Base-by-base conservation (phyloP, 257 asterid species). In the Salvia rosmarinus region DNA sequence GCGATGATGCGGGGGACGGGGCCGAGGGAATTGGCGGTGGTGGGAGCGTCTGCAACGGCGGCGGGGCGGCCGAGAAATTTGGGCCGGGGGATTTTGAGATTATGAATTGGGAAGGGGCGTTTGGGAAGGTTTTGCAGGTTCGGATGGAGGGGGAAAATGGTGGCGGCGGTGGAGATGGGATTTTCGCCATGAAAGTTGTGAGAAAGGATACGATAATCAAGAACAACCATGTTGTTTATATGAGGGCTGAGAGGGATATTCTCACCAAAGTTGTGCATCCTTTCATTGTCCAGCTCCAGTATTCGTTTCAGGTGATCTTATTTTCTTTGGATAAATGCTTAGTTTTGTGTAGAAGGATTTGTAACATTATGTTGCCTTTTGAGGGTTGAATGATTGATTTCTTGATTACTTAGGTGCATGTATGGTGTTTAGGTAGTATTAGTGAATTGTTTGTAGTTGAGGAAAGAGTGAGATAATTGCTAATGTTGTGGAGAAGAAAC, bases 51-150 rank as follows among this genome's bases (percentile, higher is more conserved):
- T 14, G 70, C 28, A 75, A 65, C 16, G 78, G 70, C 7, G 76
- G 25, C 51, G 76, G 17, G 59, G 76, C 1, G 67, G 79, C 6
- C 56, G 78, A 51, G 34, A 46, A 35, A 21, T 20, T 88, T 71
- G 98, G 98, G 9, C 91, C 96, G 0, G 86, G 83, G 75, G 92
- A 92, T 74, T 92, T 92, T 76, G 96, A 90, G 81, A 92, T 90
- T 1, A 78, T 88, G 91, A 88, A 79, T 92, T 56, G 98, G 98
- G 2, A 90, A 88, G 75, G 98, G 35, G 91, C 96, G 49, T 92
- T 92, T 80, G 98, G 96, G 81, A 92, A 92, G 86, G 98, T 92
- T 59, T 92, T 90, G 83, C 96, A 88, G 84, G 98, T 92, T 77
- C 85, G 88, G 83, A 82, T 78, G 89, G 81, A 81, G 82, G 83